A percentile compares a stretch with the other conserved stretches of the same genome.
These are phyloP conservation scores for Termitomyces sp. DNA, from an alignment of 768 basidiomycete genomes.

Conservation along the genomic window DNA sequence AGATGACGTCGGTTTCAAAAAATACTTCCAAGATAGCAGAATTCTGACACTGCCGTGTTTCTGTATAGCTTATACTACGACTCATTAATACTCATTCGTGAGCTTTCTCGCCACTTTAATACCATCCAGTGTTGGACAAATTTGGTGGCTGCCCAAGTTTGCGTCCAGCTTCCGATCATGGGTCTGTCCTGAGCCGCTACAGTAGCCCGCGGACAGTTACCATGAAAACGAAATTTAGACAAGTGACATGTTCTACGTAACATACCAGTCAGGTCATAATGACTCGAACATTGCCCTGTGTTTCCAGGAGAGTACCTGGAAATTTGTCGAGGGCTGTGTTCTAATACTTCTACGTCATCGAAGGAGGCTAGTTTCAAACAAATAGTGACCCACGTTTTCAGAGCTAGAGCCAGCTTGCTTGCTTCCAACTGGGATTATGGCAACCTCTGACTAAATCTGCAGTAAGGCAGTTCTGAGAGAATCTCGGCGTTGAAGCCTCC, in stretches of 20 bases:
- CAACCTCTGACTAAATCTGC: neutral
- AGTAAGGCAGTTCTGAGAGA: neutral
- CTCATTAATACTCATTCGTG: no score
- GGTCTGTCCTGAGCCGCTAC: neutral
- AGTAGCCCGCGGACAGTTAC: neutral
- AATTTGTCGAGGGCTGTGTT: neutral
- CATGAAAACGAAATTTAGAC: neutral
- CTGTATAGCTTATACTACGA: no score
- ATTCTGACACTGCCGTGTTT: no score
- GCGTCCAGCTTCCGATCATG: neutral
- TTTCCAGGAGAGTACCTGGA: neutral
- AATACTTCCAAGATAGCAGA: no score
- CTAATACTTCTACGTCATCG: neutral
- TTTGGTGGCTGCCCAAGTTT: neutral
- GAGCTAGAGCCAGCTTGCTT: neutral
- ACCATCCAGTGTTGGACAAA: no score
- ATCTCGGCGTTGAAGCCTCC: neutral
- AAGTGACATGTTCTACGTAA: neutral
- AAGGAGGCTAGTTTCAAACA: neutral
- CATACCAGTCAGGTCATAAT: neutral
- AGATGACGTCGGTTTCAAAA: neutral
- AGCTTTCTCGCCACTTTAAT: no score
- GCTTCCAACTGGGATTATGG: neutral
- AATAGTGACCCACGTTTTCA: neutral
- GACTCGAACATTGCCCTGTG: neutral